Evolutionary conservation across 1,284 basidiomycete genomes (phyloP).

Genomic region (Ustilago trichophora): DNA sequence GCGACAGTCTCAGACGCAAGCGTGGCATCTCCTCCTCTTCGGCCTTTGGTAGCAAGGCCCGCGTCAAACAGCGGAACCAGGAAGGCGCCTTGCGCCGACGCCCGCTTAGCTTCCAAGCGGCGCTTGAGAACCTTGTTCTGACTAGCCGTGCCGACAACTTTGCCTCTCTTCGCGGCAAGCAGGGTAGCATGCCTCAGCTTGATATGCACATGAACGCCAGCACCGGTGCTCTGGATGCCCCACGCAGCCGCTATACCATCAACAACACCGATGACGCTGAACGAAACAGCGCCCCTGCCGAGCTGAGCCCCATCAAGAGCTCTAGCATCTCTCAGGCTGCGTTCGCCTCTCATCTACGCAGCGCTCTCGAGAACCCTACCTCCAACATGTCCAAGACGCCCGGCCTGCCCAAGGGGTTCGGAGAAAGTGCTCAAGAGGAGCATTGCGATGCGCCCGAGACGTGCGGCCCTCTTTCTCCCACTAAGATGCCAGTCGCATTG

Average conservation of each 20-base stretch:
- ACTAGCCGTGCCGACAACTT: conserved; percentile 40
- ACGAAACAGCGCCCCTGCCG: conserved; percentile 40
- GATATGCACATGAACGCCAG: conserved; percentile 28
- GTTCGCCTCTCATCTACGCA: conserved; percentile 28
- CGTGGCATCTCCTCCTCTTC: conserved; percentile 55
- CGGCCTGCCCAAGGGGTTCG: conserved; percentile 3
- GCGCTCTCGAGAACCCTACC: conserved; percentile 14
- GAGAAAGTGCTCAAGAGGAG: background rate
- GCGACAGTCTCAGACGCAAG: conserved; percentile 30
- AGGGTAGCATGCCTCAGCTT: conserved; percentile 39
- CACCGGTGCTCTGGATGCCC: conserved; percentile 39
- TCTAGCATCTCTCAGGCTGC: conserved; percentile 34
- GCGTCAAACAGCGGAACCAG: conserved; percentile 55
- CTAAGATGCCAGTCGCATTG: conserved; percentile 38
- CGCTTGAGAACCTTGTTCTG: conserved; percentile 48
- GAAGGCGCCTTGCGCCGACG: conserved; percentile 38
- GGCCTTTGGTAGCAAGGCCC: conserved; percentile 56
- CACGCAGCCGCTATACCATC: conserved; percentile 10
- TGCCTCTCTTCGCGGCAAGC: conserved; percentile 36
- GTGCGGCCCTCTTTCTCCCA: conserved; percentile 35
- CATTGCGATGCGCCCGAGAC: conserved; percentile 42
- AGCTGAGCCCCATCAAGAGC: conserved; percentile 35
- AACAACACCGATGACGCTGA: conserved; percentile 9
- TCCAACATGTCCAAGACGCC: background rate
- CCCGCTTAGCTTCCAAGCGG: conserved; percentile 58